These are phyloP conservation scores for Zygosaccharomyces pseudobailii DNA, from an alignment of 1,139 yeast species.

Conservation along the genomic window DNA sequence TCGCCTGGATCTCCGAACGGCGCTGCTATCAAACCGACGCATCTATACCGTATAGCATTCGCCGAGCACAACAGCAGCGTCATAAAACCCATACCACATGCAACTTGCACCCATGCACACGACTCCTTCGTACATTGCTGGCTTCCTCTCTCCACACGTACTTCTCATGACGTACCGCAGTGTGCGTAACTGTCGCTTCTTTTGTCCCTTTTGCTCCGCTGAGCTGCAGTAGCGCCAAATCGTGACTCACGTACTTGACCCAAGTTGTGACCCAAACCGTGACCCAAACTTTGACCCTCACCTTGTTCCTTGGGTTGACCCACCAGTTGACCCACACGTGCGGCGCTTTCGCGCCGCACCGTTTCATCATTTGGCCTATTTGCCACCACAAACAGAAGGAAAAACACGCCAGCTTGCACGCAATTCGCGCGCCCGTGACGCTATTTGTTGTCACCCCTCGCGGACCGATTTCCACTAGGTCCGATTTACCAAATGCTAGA, in stretches of 20 bases:
- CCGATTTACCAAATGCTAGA: not conserved
- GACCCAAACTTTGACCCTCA: conserved; percentile 3
- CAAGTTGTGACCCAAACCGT: not conserved
- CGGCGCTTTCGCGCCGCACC: not conserved
- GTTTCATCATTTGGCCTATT: not conserved
- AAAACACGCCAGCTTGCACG: not conserved
- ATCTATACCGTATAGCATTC: no score
- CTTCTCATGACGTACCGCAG: not conserved
- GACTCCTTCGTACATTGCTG: not conserved
- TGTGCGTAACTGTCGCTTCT: not conserved
- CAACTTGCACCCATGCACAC: not conserved
- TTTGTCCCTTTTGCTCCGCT: not conserved
- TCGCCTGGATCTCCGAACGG: no score
- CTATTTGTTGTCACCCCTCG: not conserved
- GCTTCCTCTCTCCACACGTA: not conserved
- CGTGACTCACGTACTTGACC: not conserved
- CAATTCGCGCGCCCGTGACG: not conserved
- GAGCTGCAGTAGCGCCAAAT: not conserved
- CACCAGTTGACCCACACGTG: not conserved
- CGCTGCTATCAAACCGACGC: no score
- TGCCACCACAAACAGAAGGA: not conserved
- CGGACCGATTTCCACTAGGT: conserved; percentile 2
- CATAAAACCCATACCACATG: no score
- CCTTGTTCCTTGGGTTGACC: not conserved
- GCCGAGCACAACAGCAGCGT: no score